Evolutionary conservation across 2,329 filamentous ascomycete genomes (phyloP).

Genomic region (Metarhizium sp.): DNA sequence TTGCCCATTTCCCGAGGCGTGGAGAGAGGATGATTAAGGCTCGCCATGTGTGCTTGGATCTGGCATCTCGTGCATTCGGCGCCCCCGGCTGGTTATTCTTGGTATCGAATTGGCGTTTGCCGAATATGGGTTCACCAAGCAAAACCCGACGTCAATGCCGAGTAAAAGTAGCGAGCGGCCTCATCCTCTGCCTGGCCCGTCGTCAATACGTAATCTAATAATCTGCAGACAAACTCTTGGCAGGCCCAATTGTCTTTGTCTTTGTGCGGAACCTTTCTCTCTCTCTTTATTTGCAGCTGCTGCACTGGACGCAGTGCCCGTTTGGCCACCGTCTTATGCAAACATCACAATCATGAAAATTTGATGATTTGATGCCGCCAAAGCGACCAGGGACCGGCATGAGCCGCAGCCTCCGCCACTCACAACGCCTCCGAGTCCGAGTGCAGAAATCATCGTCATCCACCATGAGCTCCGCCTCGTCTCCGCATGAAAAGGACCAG

Average conservation of each 20-base stretch:
- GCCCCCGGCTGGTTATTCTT: neutral
- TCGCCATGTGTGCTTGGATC: neutral
- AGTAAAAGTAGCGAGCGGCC: too few species aligned
- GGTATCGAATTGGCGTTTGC: neutral
- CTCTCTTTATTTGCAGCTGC: too few species aligned
- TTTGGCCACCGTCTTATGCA: neutral
- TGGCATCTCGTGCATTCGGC: neutral
- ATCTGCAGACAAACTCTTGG: too few species aligned
- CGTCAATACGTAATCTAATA: too few species aligned
- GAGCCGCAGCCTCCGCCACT: neutral
- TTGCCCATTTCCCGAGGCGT: neutral
- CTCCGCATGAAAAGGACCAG: neutral
- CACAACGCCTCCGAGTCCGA: neutral
- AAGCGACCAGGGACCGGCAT: neutral
- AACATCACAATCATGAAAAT: neutral
- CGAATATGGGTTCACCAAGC: too few species aligned
- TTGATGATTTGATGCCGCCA: neutral
- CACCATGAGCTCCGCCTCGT: constrained; percentile 4
- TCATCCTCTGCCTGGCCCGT: too few species aligned
- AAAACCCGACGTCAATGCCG: too few species aligned
- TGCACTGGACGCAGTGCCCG: too few species aligned
- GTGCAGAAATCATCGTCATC: constrained; percentile 4
- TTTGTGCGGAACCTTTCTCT: too few species aligned
- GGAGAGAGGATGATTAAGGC: neutral
- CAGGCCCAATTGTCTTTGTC: too few species aligned